Conservation (phyloP, 2,329 filamentous ascomycete species). For the Fusarium chaquense region DNA sequence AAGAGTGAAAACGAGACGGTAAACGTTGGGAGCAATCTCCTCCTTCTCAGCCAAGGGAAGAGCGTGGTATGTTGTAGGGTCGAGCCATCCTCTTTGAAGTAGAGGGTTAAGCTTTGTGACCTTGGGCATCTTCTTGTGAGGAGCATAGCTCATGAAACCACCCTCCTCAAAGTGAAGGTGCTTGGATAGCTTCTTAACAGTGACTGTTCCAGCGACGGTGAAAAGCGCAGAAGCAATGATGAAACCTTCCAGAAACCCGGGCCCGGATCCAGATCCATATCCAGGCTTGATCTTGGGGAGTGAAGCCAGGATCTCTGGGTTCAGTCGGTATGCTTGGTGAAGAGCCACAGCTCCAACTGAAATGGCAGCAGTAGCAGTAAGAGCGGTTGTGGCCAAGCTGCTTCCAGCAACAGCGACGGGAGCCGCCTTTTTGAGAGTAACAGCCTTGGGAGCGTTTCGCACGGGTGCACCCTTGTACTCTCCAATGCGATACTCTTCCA, state of each 20-base stretch:
- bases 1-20: constrained; percentile 61
- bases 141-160: constrained; percentile 46
- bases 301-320: constrained; percentile 5
- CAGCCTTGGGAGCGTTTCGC: constrained; percentile 23
- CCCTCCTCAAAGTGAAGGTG: constrained; percentile 48
- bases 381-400: constrained; percentile 4
- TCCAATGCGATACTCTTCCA: constrained; percentile 55
- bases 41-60: constrained; percentile 59
- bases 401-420: constrained; percentile 31
- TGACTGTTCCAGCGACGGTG: constrained; percentile 49
- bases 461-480: constrained; percentile 50
- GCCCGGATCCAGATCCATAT: constrained; percentile 11
- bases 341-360: constrained; percentile 25
- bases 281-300: constrained; percentile 26
- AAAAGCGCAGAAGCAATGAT: constrained; percentile 33
- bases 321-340: constrained; percentile 33
- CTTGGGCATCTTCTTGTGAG: constrained; percentile 54
- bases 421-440: constrained; percentile 19
- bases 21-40: constrained; percentile 58
- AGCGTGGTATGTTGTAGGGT: constrained; percentile 60
- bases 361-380: constrained; percentile 22
- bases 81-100: constrained; percentile 59
- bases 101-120: constrained; percentile 49
- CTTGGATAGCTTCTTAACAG: constrained; percentile 48
- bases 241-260: constrained; percentile 31